A percentile compares a stretch with the other conserved stretches of the same genome.
Evolutionary conservation across 345 rosid species (phyloP).

Genomic region (Salix exigua): DNA sequence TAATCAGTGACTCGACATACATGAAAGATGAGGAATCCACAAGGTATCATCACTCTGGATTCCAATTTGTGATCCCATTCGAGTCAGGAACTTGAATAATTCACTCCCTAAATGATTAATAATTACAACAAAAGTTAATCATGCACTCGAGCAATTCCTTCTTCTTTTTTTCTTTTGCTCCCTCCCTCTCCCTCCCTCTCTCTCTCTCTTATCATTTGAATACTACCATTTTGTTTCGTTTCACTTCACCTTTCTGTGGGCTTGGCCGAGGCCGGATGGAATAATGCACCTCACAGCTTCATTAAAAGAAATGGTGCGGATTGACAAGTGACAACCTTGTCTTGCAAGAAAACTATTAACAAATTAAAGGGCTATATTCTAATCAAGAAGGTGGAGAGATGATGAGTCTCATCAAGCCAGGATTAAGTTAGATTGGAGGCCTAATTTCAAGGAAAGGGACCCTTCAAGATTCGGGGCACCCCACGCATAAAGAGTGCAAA

Average conservation of each 20-base stretch:
- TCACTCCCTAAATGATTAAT: background rate
- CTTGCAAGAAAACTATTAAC: conserved; percentile 15
- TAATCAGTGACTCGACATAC: background rate
- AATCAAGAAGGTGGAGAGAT: conserved; percentile 38
- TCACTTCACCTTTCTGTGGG: background rate
- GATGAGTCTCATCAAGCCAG: conserved; percentile 36
- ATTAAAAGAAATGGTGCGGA: background rate
- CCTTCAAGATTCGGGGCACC: conserved; percentile 35
- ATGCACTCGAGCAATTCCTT: background rate
- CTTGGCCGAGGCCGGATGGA: background rate
- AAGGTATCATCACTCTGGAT: background rate
- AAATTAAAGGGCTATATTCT: conserved; percentile 6
- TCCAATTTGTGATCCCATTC: background rate
- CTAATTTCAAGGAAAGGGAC: conserved; percentile 31
- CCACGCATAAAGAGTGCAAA: conserved; percentile 25
- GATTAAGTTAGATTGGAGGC: conserved; percentile 13
- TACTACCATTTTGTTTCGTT: background rate
- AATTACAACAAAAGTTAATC: background rate
- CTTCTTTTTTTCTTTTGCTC: background rate
- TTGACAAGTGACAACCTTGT: conserved; percentile 14
- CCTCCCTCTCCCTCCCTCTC: too few relatives aligned
- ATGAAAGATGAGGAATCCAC: background rate
- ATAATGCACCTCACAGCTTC: background rate
- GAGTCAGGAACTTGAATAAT: background rate
- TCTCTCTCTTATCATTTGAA: background rate